These are phyloP conservation scores for Lentinula sp. DNA, from an alignment of 768 basidiomycete species.

Conservation along the genomic window DNA sequence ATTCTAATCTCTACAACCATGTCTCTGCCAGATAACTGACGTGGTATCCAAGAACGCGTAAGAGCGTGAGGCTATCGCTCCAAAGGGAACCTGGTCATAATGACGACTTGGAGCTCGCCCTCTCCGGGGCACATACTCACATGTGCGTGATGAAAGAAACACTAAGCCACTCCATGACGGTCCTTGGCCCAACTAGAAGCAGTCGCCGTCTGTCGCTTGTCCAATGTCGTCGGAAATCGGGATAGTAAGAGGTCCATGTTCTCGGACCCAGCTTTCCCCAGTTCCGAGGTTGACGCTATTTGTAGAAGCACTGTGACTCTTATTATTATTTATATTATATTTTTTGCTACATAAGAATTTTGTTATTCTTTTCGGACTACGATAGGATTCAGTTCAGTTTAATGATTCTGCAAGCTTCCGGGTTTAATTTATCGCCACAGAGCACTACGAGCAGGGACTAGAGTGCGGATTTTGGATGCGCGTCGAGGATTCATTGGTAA, in stretches of 20 bases:
- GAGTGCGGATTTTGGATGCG: not conserved
- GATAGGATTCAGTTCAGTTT: not conserved
- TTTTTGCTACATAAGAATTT: not conserved
- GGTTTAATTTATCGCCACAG: not conserved
- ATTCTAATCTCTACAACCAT: not conserved
- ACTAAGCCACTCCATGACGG: not conserved
- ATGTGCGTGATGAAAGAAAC: not conserved
- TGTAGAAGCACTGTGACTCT: not conserved
- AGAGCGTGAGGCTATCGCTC: not conserved
- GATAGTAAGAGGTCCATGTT: not conserved
- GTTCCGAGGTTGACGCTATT: not conserved
- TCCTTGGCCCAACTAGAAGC: not conserved
- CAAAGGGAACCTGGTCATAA: not conserved
- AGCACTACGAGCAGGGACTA: not conserved
- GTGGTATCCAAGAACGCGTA: not conserved
- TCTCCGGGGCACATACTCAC: no score
- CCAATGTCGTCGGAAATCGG: slow-evolving; percentile 1
- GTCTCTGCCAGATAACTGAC: no score
- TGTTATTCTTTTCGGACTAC: not conserved
- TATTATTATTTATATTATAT: not conserved
- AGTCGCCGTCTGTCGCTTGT: not conserved
- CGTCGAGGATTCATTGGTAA: not conserved
- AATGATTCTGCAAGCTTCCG: not conserved
- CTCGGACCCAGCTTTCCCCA: not conserved
- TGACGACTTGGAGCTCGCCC: not conserved